Base-by-base conservation (phyloP, 2,329 filamentous ascomycete species). In the Diaporthe destruens region DNA sequence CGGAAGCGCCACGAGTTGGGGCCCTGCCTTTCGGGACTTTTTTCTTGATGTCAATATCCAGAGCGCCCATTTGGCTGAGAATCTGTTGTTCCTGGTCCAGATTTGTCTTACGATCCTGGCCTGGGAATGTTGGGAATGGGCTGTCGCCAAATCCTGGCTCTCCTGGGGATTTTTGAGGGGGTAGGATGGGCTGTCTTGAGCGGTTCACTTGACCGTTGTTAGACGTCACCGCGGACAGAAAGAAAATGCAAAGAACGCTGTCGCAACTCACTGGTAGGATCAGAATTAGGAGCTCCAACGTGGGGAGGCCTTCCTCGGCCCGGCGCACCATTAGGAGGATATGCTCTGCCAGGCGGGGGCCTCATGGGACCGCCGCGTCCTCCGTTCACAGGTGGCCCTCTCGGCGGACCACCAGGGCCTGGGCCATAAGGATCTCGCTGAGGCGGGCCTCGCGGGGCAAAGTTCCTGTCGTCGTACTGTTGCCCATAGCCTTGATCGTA, bases 281-380 rank as follows among this genome's bases (percentile, higher is more conserved):
- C 86, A 4, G 83, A 81, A 42, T 82, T 80, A 9, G 77, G 77
- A 25, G 80, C 77, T 47, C 83, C 79, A 32, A 83, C 82, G 71
- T 80, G 79, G 20, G 82, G 84, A 12, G 79, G 83, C 34, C 84
- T 83, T 16, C 81, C 84, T 69, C 83, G 80, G 55, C 80, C 80
- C 20, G 79, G 79, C 8, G 82, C 80, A 25, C 80, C 81, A 34
- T 76, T 77, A 6, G 75, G 78, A 49, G 78, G 80, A 32, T 78
- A 79, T 14, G 80, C 82, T 73, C 82, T 78, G 47, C 80, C 79
- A n/a, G 77, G 80, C 54, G 81, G 81, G 61, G 84, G 80, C 66
- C 86, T 81, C 72, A 85, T 82, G 14, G 84, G 83, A n/a, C 82
- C 85, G 36, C 85, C 84, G 77, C 86, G 83, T 71, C 83, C 85